Evolutionary conservation across 2,329 filamentous ascomycete genomes (phyloP).

Genomic region (Aureobasidium uvarum): DNA sequence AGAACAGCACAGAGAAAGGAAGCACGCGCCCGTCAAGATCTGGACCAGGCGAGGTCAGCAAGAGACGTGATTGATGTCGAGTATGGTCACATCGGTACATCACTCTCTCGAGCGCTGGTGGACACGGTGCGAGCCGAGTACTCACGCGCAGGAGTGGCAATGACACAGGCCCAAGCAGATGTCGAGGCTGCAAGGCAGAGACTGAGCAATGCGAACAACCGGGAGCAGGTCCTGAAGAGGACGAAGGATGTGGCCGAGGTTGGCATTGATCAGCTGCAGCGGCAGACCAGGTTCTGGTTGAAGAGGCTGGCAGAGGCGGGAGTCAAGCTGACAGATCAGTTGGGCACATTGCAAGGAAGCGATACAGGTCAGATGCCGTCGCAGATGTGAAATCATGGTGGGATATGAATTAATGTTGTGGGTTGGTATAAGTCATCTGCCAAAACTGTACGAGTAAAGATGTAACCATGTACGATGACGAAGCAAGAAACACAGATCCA

Average conservation of each 20-base stretch:
- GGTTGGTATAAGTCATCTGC: no score
- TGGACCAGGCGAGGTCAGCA: conserved; percentile 15
- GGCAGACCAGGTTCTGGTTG: conserved; percentile 16
- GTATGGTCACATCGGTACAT: conserved; percentile 7
- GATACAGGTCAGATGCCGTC: background rate
- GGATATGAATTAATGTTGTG: no score
- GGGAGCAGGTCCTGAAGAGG: background rate
- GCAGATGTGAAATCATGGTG: no score
- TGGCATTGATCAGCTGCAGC: conserved; percentile 1
- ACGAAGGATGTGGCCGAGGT: conserved; percentile 10
- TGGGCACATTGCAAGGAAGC: conserved; percentile 4
- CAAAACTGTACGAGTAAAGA: no score
- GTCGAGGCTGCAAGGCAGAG: background rate
- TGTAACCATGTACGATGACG: no score
- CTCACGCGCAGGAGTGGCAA: background rate
- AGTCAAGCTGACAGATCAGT: conserved; percentile 18
- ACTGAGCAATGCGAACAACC: background rate
- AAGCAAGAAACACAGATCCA: no score
- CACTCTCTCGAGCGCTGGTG: conserved; percentile 5
- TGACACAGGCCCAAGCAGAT: conserved; percentile 4
- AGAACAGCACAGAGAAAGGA: background rate
- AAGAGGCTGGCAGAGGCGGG: conserved; percentile 20
- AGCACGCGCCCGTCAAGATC: conserved; percentile 1
- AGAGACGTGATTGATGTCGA: conserved; percentile 6
- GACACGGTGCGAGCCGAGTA: conserved; percentile 15